Base-by-base conservation (phyloP, 139 green algal species). In the Chlamydomonas urium region DNA sequence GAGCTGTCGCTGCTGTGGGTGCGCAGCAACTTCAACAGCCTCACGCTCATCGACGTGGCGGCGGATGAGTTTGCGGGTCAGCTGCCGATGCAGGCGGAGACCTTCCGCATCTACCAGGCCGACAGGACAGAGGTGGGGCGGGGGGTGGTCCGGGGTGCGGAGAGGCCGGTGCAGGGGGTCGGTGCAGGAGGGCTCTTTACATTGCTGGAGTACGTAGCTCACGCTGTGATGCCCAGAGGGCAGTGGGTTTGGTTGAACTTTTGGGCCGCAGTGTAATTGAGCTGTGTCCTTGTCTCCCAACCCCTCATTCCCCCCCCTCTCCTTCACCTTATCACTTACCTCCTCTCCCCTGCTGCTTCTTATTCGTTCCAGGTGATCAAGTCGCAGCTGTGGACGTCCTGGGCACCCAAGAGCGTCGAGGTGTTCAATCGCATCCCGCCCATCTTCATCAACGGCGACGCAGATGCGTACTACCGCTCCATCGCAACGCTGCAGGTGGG, bases 391-490 rank as follows among this genome's bases (percentile, higher is more conserved):
- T 94, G 87, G 86, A 89, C 77, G 10, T 73, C 65, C 58, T 94
- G 89, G 89, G 75, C 90, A 34, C 87, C 87, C 8, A 88, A 88
- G 71, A 83, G 75, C 38, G 66, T 85, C 17, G 87, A 91, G 45
- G 61, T 92, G 1, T 94, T 92, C 81, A 83, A 83, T 29, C 77
- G 82, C 26, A 60, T 90, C 5, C 86, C 85, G 10, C 87, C 89
- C 28, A 75, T 89, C 28, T 89, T 76, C 71, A 92, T 91, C 74
- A 92, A 91, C 72, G 83, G 76, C 8, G 87, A 94, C 74, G 62
- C 82, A 17, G 78, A 83, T 38, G 78, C 78, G 3, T 83, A 83
- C 73, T 83, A 75, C 57, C 62, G 78, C 24, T 63, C 53, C 26
- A 65, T 90, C 2, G 77, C 88, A 1, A 88, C 76, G 24, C 78